Evolutionary conservation across 257 asterid genomes (phyloP).

Genomic region (Solanum etuberosum): DNA sequence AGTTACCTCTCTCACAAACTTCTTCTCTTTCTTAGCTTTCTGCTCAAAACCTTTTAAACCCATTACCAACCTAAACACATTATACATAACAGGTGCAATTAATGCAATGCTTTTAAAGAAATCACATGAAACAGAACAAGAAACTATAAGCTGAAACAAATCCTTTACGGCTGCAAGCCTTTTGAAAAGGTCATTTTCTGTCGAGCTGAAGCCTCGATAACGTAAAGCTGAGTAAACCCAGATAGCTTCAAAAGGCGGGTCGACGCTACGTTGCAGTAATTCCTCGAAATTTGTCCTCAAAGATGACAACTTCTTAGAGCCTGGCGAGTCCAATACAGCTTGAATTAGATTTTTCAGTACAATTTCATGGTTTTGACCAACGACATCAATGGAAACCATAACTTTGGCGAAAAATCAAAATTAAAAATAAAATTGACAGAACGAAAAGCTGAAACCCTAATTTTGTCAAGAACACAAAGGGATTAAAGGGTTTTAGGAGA

Average conservation of each 20-base stretch:
- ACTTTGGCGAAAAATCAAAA: not conserved
- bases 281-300: slow-evolving; percentile 22
- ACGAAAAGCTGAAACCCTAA: not conserved
- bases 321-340: slow-evolving; percentile 18
- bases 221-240: slow-evolving; percentile 48
- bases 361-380: slow-evolving; percentile 30
- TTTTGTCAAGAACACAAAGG: not conserved
- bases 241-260: slow-evolving; percentile 59
- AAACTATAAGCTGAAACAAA: slow-evolving; percentile 37
- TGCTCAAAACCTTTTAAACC: slow-evolving; percentile 26
- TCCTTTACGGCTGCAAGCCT: slow-evolving; percentile 27
- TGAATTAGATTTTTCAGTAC: slow-evolving; percentile 33
- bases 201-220: slow-evolving; percentile 10
- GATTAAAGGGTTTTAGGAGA: not conserved
- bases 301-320: slow-evolving; percentile 8
- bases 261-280: slow-evolving; percentile 29
- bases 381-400: slow-evolving; percentile 26
- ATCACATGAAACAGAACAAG: slow-evolving; percentile 43
- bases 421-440: not conserved
- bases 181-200: slow-evolving; percentile 17
- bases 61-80: slow-evolving; percentile 16
- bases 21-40: slow-evolving; percentile 39
- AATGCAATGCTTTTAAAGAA: slow-evolving; percentile 32
- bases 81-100: slow-evolving; percentile 47
- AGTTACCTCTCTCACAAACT: slow-evolving; percentile 30